Percentiles rank a stretch among this genome's conserved stretches.
Conservation (phyloP, 73 alveolate genomes). For the Durusdinium trenchii region DNA sequence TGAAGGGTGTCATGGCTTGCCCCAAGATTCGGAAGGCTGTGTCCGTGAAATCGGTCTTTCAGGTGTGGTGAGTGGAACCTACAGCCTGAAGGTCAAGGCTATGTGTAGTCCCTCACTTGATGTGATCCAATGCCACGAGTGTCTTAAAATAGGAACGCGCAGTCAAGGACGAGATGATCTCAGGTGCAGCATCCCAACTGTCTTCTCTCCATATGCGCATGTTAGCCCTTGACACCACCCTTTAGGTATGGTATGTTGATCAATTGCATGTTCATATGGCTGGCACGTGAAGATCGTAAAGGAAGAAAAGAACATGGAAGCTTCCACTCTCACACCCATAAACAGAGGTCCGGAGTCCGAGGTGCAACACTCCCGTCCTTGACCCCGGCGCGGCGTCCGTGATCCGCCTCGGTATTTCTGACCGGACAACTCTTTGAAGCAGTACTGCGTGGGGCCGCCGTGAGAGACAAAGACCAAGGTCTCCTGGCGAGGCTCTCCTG, state of each 20-base stretch:
- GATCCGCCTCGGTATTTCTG: slow-evolving; percentile 40
- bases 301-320: too few species aligned
- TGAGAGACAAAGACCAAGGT: slow-evolving; percentile 72
- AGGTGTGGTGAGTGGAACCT: neutral
- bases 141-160: too few species aligned
- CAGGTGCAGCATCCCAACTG: too few species aligned
- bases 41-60: neutral
- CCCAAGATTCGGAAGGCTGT: neutral
- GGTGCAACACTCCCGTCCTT: neutral
- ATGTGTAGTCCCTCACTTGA: neutral
- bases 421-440: slow-evolving; percentile 27
- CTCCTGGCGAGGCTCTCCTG: slow-evolving; percentile 24
- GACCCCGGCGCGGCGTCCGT: neutral
- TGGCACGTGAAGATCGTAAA: neutral
- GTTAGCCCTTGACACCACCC: too few species aligned
- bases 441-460: slow-evolving; percentile 82
- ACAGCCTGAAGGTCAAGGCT: neutral
- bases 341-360: too few species aligned
- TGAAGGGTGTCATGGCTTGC: neutral
- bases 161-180: too few species aligned
- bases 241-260: neutral
- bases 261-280: neutral
- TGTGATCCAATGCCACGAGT: neutral
- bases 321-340: too few species aligned
- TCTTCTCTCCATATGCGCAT: too few species aligned